Evolutionary conservation across 495 filamentous ascomycete species (phyloP).

Genomic region (Penicillium odoratum): DNA sequence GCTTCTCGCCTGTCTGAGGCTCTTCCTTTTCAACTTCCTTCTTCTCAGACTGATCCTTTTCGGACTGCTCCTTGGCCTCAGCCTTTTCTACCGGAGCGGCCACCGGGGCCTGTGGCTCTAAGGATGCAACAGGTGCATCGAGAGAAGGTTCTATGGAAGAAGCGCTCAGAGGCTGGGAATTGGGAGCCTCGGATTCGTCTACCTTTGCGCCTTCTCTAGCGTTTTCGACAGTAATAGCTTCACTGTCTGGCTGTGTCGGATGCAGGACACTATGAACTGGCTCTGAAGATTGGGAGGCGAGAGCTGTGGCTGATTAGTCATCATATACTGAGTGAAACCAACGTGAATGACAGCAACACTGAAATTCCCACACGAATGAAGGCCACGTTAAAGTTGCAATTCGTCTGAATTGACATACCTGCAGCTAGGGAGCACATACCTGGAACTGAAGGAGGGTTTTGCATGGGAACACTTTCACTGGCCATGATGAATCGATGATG

Average conservation of each 20-base stretch:
- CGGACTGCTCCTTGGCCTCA: not conserved
- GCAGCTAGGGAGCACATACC: constrained; percentile 22
- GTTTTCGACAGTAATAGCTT: constrained; percentile 11
- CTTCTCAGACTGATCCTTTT: not conserved
- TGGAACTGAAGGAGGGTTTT: constrained; percentile 15
- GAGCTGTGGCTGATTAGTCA: constrained; percentile 18
- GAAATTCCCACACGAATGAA: not conserved
- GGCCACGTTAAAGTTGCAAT: constrained; percentile 1
- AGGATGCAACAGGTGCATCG: constrained; percentile 11
- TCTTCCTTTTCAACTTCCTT: constrained; percentile 17
- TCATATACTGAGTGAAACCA: constrained; percentile 11
- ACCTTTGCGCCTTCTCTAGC: constrained; percentile 6
- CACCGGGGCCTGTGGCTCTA: constrained; percentile 10
- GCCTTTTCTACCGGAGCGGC: not conserved
- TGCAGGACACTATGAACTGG: constrained; percentile 20
- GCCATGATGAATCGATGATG: constrained; percentile 35
- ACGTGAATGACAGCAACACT: not conserved
- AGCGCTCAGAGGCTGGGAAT: constrained; percentile 3
- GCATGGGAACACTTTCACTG: constrained; percentile 18
- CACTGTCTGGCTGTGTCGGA: constrained; percentile 21
- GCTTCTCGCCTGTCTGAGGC: constrained; percentile 32
- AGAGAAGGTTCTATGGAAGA: constrained; percentile 9
- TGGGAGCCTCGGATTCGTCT: constrained; percentile 13
- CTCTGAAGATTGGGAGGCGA: constrained; percentile 15
- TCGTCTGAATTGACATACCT: not conserved